These are phyloP conservation scores for Elymus sibiricus DNA, from an alignment of 176 grass and related monocot species.

Conservation along the genomic window DNA sequence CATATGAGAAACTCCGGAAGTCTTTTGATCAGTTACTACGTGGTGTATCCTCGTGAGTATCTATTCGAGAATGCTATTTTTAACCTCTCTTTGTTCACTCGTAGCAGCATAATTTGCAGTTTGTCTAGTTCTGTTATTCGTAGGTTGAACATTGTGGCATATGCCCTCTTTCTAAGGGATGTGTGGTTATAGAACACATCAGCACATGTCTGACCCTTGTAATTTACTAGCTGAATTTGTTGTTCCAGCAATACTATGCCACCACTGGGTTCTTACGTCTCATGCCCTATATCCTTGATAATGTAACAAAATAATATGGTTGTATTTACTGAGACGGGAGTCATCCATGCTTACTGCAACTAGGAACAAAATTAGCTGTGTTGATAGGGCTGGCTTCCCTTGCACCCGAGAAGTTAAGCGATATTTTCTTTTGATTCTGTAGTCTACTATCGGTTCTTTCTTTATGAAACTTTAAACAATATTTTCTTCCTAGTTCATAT, in stretches of 20 bases:
- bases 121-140: background rate
- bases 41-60: conserved; percentile 90
- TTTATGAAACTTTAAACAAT: background rate
- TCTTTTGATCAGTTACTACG: conserved; percentile 95
- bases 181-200: background rate
- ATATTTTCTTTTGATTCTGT: background rate
- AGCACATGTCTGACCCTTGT: background rate
- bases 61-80: background rate
- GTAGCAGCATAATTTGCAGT: background rate
- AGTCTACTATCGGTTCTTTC: background rate
- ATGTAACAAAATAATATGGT: background rate
- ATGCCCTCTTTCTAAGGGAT: background rate
- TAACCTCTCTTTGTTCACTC: background rate
- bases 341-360: background rate
- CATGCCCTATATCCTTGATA: background rate
- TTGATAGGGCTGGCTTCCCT: background rate
- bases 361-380: background rate
- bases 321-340: background rate
- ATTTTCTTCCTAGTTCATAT: background rate
- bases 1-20: conserved; percentile 96
- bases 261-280: background rate
- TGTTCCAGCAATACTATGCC: no score
- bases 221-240: conserved; percentile 20
- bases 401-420: background rate
- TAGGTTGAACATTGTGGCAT: conserved; percentile 10